Conservation (phyloP, 257 asterid species). For the Jacaranda copaia region DNA sequence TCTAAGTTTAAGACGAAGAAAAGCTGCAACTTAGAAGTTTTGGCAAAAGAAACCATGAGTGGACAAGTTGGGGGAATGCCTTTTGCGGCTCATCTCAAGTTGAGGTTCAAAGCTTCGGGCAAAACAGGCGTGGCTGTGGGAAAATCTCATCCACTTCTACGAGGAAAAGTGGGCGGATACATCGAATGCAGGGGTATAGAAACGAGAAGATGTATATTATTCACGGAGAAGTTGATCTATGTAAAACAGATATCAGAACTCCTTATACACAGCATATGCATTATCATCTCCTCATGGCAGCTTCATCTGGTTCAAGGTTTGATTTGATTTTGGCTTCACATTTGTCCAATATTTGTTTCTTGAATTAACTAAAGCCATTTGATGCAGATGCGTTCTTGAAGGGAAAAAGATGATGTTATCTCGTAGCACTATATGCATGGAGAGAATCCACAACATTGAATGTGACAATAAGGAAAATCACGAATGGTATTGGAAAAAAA, state of each 20-base stretch:
- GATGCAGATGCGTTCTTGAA: conserved; percentile 63
- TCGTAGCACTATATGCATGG: conserved; percentile 52
- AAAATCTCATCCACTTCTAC: conserved; percentile 30
- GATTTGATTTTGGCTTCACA: not conserved
- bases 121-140: not conserved
- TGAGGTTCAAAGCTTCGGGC: conserved; percentile 30
- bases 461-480: conserved; percentile 47
- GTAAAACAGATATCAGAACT: conserved; percentile 51
- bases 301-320: conserved; percentile 73
- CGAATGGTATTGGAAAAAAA: conserved; percentile 34
- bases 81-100: conserved; percentile 49
- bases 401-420: conserved; percentile 60
- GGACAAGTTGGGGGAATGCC: conserved; percentile 61
- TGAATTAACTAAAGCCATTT: not conserved
- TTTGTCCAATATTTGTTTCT: not conserved
- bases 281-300: conserved; percentile 53
- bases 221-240: conserved; percentile 57
- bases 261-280: conserved; percentile 70
- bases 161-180: conserved; percentile 57
- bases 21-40: conserved; percentile 12
- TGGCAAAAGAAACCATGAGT: conserved; percentile 49
- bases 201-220: conserved; percentile 44
- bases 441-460: conserved; percentile 60
- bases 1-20: conserved; percentile 23
- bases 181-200: conserved; percentile 48